Base-by-base conservation (phyloP, 768 basidiomycete genomes). In the Mycena belliarum region DNA sequence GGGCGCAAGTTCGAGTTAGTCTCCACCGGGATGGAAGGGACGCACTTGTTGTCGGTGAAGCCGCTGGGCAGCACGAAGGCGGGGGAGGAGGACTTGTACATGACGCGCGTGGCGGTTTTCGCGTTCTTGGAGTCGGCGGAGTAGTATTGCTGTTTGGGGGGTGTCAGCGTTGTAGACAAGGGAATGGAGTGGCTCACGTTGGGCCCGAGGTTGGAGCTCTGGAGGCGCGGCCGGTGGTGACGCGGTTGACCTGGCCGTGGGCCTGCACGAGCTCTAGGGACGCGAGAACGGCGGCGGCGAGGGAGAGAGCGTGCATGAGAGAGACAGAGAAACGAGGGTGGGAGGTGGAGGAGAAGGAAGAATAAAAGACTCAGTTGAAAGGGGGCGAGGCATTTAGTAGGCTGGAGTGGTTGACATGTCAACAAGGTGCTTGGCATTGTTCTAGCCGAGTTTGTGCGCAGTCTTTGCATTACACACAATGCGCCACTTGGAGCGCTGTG, bases 221-320 rank as follows among this genome's bases (percentile, higher is more conserved):
- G 26, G 55, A 56, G 8, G 55, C 44, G 41, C 61, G 49, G 6
- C 61, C 59, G 28, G 52, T 43, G 0, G 44, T 49, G 23, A 66
- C 65, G 20, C 54, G 55, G 40, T 64, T 49, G 24, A 66, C 55
- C 41, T 68, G 65, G 12, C 66, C 66, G 28, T 68, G 66, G 10
- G 58, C 65, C 35, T 32, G 40, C 33, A 66, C 66, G 49, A 60
- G 48, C 29, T 54, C 29, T 1, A 35, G 40, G 2, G 62, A 50
- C 6, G 47, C 42, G 12, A 63, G 33, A 29, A 63, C 38, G 24
- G 33, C 50, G 6, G 55, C 55, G 33, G 35, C 35, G 20, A 57
- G 24, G 18, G 47, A 44, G 33, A 52, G 11, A 18, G 49, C 56
- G 23, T 38, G n/a, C 62, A 63, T 63, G 18, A 28, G 47, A 15